These are phyloP conservation scores for Penicillium tannophilum DNA, from an alignment of 495 filamentous ascomycete genomes.

Conservation along the genomic window DNA sequence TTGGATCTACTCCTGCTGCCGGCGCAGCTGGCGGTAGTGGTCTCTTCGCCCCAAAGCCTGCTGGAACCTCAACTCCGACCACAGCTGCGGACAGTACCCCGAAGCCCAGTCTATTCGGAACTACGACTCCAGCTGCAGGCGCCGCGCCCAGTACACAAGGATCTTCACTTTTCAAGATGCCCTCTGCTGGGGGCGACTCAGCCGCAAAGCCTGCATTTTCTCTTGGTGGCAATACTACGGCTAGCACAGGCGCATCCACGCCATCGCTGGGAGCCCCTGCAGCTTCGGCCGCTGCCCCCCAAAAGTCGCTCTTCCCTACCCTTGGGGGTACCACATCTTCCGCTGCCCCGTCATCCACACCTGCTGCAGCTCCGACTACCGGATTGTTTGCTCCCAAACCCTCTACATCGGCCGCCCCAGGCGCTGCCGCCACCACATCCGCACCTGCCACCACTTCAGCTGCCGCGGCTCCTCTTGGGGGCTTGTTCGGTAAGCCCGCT, in stretches of 20 bases:
- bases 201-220: constrained; percentile 36
- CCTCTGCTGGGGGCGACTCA: constrained; percentile 30
- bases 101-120: constrained; percentile 35
- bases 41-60: constrained; percentile 49
- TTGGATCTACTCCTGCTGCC: constrained; percentile 35
- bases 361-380: constrained; percentile 39
- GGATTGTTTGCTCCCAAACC: constrained; percentile 44
- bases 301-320: constrained; percentile 43
- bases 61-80: constrained; percentile 42
- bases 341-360: constrained; percentile 39
- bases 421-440: constrained; percentile 20
- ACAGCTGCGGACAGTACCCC: constrained; percentile 26
- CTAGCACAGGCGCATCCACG: constrained; percentile 26
- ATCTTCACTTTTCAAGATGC: constrained; percentile 40
- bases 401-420: constrained; percentile 27
- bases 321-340: constrained; percentile 40
- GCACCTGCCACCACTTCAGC: background rate
- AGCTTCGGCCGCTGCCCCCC: constrained; percentile 38
- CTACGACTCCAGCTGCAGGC: constrained; percentile 36
- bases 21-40: constrained; percentile 22
- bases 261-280: constrained; percentile 33
- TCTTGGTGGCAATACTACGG: constrained; percentile 25
- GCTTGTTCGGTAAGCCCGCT: constrained; percentile 35
- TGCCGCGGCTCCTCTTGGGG: constrained; percentile 16
- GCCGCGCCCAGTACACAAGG: constrained; percentile 22